Evolutionary conservation across 495 filamentous ascomycete genomes (phyloP).

Genomic region (Trichoderma gamsii): DNA sequence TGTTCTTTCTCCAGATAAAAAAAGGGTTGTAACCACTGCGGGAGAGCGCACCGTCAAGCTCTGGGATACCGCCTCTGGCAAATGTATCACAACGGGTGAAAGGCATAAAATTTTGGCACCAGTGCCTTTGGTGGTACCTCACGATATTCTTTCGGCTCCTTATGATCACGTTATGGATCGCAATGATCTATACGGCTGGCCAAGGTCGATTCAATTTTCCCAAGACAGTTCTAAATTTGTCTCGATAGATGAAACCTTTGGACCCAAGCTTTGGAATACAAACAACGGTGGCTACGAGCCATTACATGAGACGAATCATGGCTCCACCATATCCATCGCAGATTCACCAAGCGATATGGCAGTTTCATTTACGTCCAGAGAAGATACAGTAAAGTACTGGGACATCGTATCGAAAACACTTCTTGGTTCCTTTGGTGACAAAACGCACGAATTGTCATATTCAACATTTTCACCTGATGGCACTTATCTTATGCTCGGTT

Average conservation of each 20-base stretch:
- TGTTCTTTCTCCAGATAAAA: neutral
- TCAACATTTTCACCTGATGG: neutral
- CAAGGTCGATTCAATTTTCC: neutral
- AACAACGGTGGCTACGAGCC: neutral
- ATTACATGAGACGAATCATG: neutral
- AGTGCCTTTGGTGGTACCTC: neutral
- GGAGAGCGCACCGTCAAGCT: neutral
- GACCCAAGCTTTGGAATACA: too few relatives aligned
- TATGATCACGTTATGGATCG: neutral
- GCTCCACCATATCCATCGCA: neutral
- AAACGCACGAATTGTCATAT: neutral
- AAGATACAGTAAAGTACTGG: neutral
- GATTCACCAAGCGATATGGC: neutral
- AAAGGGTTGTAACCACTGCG: neutral
- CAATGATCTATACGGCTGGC: neutral
- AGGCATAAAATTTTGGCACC: neutral
- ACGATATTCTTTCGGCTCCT: neutral
- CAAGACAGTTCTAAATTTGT: neutral
- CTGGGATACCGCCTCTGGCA: neutral
- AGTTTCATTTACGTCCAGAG: neutral
- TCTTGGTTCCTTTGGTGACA: neutral
- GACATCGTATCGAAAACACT: neutral
- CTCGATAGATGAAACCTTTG: too few relatives aligned
- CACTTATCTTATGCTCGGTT: neutral
- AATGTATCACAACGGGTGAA: neutral